Percentiles rank a stretch among this genome's conserved stretches.
These are phyloP conservation scores for Epichloe sibirici DNA, from an alignment of 2,329 filamentous ascomycete species.

Conservation along the genomic window DNA sequence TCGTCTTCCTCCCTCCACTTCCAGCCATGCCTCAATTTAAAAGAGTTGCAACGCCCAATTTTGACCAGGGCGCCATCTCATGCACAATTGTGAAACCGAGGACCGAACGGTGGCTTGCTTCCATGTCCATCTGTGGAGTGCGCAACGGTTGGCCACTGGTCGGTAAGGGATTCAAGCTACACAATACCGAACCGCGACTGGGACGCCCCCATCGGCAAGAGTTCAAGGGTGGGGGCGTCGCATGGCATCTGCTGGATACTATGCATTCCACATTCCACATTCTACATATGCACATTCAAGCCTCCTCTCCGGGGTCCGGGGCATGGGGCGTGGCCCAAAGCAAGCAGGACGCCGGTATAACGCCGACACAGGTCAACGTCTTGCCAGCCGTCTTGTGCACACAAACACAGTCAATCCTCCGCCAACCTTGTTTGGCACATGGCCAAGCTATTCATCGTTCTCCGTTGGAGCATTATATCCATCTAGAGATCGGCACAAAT, in stretches of 20 bases:
- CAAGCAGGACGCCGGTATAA: slow-evolving; percentile 2
- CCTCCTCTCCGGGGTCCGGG: neutral
- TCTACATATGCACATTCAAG: neutral
- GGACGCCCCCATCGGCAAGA: neutral
- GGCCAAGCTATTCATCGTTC: neutral
- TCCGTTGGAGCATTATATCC: neutral
- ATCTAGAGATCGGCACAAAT: neutral
- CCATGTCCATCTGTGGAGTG: neutral
- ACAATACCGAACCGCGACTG: neutral
- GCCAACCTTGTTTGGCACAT: neutral
- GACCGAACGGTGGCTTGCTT: neutral
- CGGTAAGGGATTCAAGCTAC: neutral
- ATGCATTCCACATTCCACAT: neutral
- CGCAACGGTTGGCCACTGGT: neutral
- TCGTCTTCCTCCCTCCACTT: neutral
- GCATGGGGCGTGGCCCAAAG: neutral
- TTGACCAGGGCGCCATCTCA: neutral
- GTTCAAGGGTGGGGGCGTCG: neutral
- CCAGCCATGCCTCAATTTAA: neutral
- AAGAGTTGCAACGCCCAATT: neutral
- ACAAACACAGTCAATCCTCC: neutral
- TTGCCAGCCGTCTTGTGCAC: neutral
- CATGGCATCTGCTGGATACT: slow-evolving; percentile 1
- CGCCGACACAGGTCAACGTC: neutral
- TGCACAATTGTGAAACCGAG: neutral